Conservation (phyloP, 78 protist species). For the Tieghemostelium lacteum region DNA sequence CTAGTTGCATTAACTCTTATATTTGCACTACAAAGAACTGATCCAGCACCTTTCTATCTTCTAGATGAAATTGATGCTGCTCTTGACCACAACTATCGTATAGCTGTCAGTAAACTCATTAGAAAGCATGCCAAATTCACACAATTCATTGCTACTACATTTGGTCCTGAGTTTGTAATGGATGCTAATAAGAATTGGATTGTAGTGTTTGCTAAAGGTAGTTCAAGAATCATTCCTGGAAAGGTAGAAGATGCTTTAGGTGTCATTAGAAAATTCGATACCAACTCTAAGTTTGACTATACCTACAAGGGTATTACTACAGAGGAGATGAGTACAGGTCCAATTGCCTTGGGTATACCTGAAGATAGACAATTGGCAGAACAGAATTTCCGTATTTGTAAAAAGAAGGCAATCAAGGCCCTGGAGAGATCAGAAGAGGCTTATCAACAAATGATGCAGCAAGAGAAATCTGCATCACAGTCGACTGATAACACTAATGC, state of each 20-base stretch:
- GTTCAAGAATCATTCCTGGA: conserved; percentile 24
- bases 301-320: conserved; percentile 32
- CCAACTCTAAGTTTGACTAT: conserved; percentile 18
- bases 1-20: conserved; percentile 98
- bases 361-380: conserved; percentile 29
- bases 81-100: conserved; percentile 93
- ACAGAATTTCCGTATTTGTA: conserved; percentile 3
- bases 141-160: conserved; percentile 82
- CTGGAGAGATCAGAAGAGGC: conserved; percentile 21
- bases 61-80: conserved; percentile 99
- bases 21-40: conserved; percentile 99
- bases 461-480: neutral
- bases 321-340: conserved; percentile 23
- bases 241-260: conserved; percentile 23
- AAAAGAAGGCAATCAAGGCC: conserved; percentile 14
- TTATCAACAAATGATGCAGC: conserved; percentile 2
- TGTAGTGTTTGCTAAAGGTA: conserved; percentile 47
- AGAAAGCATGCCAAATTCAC: conserved; percentile 53
- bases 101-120: conserved; percentile 91
- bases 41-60: conserved; percentile 99
- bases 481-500: neutral
- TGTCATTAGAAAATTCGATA: conserved; percentile 43
- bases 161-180: conserved; percentile 83
- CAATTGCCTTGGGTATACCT: conserved; percentile 8
- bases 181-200: conserved; percentile 80